Base-by-base conservation (phyloP, 1,284 basidiomycete genomes). In the Fistulinella staudtii region DNA sequence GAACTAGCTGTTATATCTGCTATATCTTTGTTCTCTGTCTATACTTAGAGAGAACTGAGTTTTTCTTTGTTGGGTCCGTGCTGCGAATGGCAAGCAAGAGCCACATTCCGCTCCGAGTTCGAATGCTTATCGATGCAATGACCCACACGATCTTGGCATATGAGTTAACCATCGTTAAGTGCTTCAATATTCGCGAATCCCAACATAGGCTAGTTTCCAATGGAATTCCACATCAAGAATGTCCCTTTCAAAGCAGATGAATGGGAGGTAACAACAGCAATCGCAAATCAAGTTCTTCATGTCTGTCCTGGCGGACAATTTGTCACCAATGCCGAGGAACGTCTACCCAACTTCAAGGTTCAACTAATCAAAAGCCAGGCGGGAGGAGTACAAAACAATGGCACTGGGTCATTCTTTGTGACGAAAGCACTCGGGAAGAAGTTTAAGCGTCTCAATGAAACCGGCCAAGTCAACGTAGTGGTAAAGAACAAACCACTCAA, bases 371-470 rank as follows among this genome's bases (percentile, higher is more conserved):
- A 61, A 37, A 71, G 70, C 49, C 65, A 67, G 35, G 68, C 66
- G 0, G 74, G 74, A n/a, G 72, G 75, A 3, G 68, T 75, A n/a
- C 65, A 74, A 7, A 83, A 85, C 57, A 68, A 77, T 54, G 81
- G 82, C 3, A 68, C 69, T 8, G 84, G 81, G 2, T 56, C 53
- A 14, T 52, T 87, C 25, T 77, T 78, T 74, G 7, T 61, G 31
- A 61, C 61, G 24, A 54, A 45, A 10, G 35, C 47, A 0, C 58
- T 76, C 23, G 80, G 74, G 2, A 50, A 53, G 7, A 76, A 66
- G 50, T 77, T 87, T 39, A 49, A 79, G 36, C 59, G 57, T 10
- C 71, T 73, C 56, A 60, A 76, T 14, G 49, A 49, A 45, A 24
- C 67, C 67, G 46, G 70, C 63, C 46, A 60, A 72, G 41, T 65